These are phyloP conservation scores for Bryoerythrophyllum caledonicum DNA, from an alignment of 225 moss, liverwort and hornwort genomes.

Conservation along the genomic window DNA sequence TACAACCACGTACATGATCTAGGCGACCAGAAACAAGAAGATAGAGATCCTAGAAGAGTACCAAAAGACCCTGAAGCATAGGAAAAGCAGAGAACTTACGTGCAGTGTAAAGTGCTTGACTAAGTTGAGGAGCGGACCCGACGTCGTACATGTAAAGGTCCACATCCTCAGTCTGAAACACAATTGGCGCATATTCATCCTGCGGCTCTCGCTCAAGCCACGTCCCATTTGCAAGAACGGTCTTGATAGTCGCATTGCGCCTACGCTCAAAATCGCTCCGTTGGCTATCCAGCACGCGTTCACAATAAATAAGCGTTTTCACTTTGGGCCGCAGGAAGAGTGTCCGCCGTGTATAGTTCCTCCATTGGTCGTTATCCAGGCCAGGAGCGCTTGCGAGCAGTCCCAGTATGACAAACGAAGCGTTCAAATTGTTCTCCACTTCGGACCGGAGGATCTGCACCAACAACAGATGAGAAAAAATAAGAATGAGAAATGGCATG, in stretches of 20 bases:
- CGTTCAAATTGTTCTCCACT: slow-evolving; percentile 68
- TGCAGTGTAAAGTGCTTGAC: slow-evolving; percentile 33
- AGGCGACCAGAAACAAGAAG: background rate
- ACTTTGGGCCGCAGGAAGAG: slow-evolving; percentile 58
- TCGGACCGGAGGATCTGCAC: slow-evolving; percentile 62
- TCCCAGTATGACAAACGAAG: slow-evolving; percentile 71
- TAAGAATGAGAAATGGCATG: background rate
- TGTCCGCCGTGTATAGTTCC: slow-evolving; percentile 52
- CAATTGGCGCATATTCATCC: slow-evolving; percentile 61
- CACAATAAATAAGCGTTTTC: slow-evolving; percentile 47
- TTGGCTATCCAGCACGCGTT: slow-evolving; percentile 46
- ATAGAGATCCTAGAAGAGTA: background rate
- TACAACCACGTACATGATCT: background rate
- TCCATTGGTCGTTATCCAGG: slow-evolving; percentile 39
- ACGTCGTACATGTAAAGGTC: slow-evolving; percentile 41
- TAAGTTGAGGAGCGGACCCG: slow-evolving; percentile 29
- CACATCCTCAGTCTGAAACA: slow-evolving; percentile 33
- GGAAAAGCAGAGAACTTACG: slow-evolving; percentile 28
- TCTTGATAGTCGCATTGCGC: slow-evolving; percentile 43
- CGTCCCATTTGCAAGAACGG: slow-evolving; percentile 20
- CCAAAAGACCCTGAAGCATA: background rate
- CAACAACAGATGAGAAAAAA: background rate
- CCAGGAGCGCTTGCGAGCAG: slow-evolving; percentile 38
- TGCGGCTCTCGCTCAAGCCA: slow-evolving; percentile 19
- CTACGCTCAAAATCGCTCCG: slow-evolving; percentile 56